Conservation (phyloP, 352 stramenopile species). For the Phytophthora cajani region DNA sequence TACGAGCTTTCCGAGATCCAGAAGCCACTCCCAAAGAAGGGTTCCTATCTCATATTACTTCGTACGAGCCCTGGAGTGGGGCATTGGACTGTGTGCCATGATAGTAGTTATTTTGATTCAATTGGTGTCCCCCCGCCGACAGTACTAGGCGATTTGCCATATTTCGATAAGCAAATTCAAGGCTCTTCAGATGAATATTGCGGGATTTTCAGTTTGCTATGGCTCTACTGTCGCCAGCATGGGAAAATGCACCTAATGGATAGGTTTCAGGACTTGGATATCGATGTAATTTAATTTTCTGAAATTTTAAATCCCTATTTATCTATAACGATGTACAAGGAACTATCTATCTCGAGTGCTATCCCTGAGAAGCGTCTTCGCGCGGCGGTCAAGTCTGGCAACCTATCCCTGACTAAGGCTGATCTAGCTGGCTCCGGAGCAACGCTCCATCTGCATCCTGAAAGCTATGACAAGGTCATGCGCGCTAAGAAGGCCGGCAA, state of each 20-base stretch:
- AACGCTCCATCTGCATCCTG: constrained; percentile 13
- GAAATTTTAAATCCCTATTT: not conserved
- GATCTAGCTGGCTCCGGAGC: constrained; percentile 5
- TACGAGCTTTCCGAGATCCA: too few species aligned
- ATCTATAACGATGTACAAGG: constrained; percentile 19
- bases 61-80: too few species aligned
- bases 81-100: too few species aligned
- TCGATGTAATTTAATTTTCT: not conserved
- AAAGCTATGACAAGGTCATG: constrained; percentile 9
- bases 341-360: constrained; percentile 9
- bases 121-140: too few species aligned
- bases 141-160: constrained; percentile 8
- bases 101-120: too few species aligned
- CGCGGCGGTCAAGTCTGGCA: constrained; percentile 1
- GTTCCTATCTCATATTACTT: too few species aligned
- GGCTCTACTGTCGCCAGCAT: too few species aligned
- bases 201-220: too few species aligned
- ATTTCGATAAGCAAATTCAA: constrained; percentile 12
- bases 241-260: too few species aligned
- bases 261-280: too few species aligned
- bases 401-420: constrained; percentile 1
- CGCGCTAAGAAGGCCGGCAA: not conserved
- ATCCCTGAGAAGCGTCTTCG: not conserved
- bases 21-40: too few species aligned
- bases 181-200: not conserved